Evolutionary conservation across 148 eudicot species (phyloP), one percentile per base, ranked within the genome.

Genomic region (Agrostemma githago): DNA sequence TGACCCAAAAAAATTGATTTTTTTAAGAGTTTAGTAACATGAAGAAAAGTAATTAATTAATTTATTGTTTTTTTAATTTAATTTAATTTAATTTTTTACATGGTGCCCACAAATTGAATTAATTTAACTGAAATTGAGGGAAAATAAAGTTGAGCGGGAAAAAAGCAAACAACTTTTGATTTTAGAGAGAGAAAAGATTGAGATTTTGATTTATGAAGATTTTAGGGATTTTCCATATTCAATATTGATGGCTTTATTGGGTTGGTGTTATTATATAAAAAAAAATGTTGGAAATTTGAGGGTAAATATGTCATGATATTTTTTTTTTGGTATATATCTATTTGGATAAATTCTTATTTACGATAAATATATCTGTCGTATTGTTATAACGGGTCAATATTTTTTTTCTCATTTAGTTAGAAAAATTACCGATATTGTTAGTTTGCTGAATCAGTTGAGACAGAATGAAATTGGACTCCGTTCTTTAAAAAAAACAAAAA

Each of bases 191-290:
- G 20, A n/a, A n/a, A 12, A 21, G 3, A 19, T 14, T 51, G 21
- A 20, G 48, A 15, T 62, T n/a, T 26, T 51, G 68, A 19, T 46
- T 53, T 75, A 38, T 74, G 40, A 59, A 58, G 44, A 48, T 26
- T 26, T 26, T 44, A 37, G 57, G 11, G 88, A 85, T 83, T 62
- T 75, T 86, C 83, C 85, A 43, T 62, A 15, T 75, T 71, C 76
- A 70, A 72, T 62, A 66, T 14, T 71, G 84, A 77, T 74, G 85
- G 85, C 82, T 78, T 78, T 20, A 41, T 43, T 68, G 40, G 26
- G 20, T 38, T 38, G 53, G 34, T 26, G 34, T 26, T 26, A 26
- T 26, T 37, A 11, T 26, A 6, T 15, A 58, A 68, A 53, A 4
- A 38, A 8, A 4, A 0, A 51, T 4, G 7, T 51, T 51, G 56